Evolutionary conservation across 2,329 filamentous ascomycete genomes (phyloP).

Genomic region (Colletotrichum tofieldiae): DNA sequence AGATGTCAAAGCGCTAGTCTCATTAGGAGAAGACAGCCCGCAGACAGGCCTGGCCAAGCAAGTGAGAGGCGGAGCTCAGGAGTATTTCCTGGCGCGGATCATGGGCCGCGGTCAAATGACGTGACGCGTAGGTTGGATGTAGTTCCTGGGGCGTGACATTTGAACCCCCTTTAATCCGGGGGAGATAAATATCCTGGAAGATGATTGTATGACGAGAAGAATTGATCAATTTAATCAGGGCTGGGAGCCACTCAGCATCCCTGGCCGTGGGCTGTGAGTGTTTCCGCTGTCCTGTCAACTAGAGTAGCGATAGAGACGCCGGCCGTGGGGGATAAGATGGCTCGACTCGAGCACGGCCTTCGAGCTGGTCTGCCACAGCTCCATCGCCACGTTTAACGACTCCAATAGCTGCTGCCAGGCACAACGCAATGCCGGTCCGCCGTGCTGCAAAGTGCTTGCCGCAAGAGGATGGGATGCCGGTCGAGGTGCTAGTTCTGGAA

Average conservation of each 20-base stretch:
- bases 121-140: constrained; percentile 24
- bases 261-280: constrained; percentile 1
- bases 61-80: constrained; percentile 20
- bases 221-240: constrained; percentile 20
- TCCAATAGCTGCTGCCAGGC: constrained; percentile 17
- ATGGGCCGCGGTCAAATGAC: constrained; percentile 26
- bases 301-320: not conserved
- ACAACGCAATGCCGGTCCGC: constrained; percentile 14
- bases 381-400: constrained; percentile 15
- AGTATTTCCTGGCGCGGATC: constrained; percentile 23
- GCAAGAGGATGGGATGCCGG: constrained; percentile 3
- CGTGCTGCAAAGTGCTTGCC: not conserved
- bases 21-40: not conserved
- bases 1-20: not conserved
- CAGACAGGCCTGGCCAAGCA: not conserved
- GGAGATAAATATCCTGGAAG: constrained; percentile 24
- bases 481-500: constrained; percentile 20
- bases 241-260: not conserved
- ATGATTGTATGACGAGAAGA: constrained; percentile 16
- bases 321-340: constrained; percentile 17
- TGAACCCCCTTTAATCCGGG: constrained; percentile 29
- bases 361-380: constrained; percentile 8
- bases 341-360: constrained; percentile 16
- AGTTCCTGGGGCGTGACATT: constrained; percentile 23
- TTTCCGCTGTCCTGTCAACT: not conserved